phyloP scores from a whole-genome alignment of 2,329 filamentous ascomycete species.

The Ophiostoma pallidulum region DNA sequence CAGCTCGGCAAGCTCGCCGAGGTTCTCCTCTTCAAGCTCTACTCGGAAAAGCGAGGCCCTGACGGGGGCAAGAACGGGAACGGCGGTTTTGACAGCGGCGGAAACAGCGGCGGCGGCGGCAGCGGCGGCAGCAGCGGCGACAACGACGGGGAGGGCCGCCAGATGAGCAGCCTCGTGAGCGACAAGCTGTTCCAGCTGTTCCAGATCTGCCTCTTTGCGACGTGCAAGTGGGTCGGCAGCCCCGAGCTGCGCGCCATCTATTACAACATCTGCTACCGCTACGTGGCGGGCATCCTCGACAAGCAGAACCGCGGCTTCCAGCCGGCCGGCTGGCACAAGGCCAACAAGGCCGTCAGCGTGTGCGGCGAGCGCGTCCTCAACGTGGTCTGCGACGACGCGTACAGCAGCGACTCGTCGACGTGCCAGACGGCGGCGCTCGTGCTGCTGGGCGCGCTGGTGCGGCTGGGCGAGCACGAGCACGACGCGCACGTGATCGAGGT shows the following conservation, averaged over 20 bases:
- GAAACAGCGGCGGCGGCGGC: neutral
- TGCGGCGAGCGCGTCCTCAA: slow-evolving; percentile 74
- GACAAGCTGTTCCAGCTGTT: slow-evolving; percentile 90
- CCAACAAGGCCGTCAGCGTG: slow-evolving; percentile 59
- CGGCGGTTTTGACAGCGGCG: neutral
- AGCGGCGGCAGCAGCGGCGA: slow-evolving; percentile 20
- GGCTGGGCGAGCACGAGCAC: slow-evolving; percentile 60
- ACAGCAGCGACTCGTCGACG: slow-evolving; percentile 64
- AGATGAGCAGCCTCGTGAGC: slow-evolving; percentile 63
- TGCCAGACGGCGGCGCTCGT: slow-evolving; percentile 82
- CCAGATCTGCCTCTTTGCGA: slow-evolving; percentile 71
- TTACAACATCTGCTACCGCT: slow-evolving; percentile 86
- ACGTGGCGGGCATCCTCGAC: slow-evolving; percentile 61
- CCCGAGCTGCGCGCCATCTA: slow-evolving; percentile 70
- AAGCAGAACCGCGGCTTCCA: slow-evolving; percentile 35
- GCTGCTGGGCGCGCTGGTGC: slow-evolving; percentile 69
- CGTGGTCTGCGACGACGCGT: slow-evolving; percentile 86
- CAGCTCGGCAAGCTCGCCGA: slow-evolving; percentile 71
- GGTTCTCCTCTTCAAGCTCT: slow-evolving; percentile 61
- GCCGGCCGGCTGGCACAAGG: slow-evolving; percentile 42
- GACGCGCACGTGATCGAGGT: slow-evolving; percentile 68
- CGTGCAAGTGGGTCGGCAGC: slow-evolving; percentile 62
- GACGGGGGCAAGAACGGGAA: neutral
- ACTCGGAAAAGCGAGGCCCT: slow-evolving; percentile 35
- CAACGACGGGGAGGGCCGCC: slow-evolving; percentile 34